A percentile compares a stretch with the other conserved stretches of the same genome.
phyloP scores from a whole-genome alignment of 2,329 filamentous ascomycete genomes.

The Onygenales sp. region DNA sequence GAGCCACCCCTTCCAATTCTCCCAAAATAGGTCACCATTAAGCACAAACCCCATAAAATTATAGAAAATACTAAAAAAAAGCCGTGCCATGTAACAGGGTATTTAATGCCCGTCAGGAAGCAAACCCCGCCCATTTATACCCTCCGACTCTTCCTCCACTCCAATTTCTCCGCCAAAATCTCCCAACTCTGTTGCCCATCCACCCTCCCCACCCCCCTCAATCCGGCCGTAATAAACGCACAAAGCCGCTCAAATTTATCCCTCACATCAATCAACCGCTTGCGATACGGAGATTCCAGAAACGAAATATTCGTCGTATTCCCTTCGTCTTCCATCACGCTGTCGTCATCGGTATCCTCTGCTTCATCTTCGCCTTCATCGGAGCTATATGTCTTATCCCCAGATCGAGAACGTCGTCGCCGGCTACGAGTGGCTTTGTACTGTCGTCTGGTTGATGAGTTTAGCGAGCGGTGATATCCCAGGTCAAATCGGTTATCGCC shows the following conservation, averaged over 20 bases:
- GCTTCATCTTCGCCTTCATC: conserved; percentile 17
- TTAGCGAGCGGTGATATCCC: conserved; percentile 19
- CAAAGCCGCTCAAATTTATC: conserved; percentile 56
- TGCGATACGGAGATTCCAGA: conserved; percentile 37
- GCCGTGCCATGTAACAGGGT: no score
- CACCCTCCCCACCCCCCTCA: conserved; percentile 66
- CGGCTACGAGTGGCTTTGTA: conserved; percentile 7
- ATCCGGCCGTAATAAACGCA: conserved; percentile 60
- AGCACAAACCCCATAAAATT: no score
- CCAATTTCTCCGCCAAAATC: conserved; percentile 69
- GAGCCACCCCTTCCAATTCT: no score
- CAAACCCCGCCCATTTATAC: not conserved
- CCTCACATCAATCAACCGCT: conserved; percentile 49
- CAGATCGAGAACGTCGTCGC: conserved; percentile 5
- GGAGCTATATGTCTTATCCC: conserved; percentile 10
- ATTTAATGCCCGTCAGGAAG: no score
- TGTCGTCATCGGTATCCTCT: conserved; percentile 23
- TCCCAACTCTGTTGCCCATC: conserved; percentile 68
- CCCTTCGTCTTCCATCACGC: conserved; percentile 26
- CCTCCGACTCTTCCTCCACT: conserved; percentile 33
- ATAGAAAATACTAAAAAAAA: no score
- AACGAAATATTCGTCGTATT: conserved; percentile 32
- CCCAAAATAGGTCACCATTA: no score
- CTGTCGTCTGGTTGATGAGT: not conserved
- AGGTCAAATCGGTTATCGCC: conserved; percentile 29